These are phyloP conservation scores for Acacia pycnantha DNA, from an alignment of 331 rosid species.

Conservation along the genomic window DNA sequence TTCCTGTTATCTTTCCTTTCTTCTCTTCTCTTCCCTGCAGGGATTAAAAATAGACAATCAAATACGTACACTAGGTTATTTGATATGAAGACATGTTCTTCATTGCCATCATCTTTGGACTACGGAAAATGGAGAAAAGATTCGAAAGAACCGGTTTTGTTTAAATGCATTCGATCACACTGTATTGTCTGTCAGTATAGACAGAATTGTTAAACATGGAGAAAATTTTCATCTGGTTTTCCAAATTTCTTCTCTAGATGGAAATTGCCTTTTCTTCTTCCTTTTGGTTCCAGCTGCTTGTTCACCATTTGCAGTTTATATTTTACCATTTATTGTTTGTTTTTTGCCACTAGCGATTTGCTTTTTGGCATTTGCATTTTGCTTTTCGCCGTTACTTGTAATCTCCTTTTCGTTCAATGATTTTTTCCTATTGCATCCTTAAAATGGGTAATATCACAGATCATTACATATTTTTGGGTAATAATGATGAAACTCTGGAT, in stretches of 20 bases:
- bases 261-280: slow-evolving; percentile 51
- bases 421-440: too few relatives aligned
- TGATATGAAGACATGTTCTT: neutral
- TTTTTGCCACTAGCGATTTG: neutral
- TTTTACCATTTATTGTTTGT: neutral
- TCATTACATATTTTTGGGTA: too few relatives aligned
- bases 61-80: neutral
- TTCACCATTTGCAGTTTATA: neutral
- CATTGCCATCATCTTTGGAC: neutral
- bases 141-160: neutral
- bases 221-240: slow-evolving; percentile 54
- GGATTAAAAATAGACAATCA: slow-evolving; percentile 6
- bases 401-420: slow-evolving; percentile 18
- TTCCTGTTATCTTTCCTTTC: slow-evolving; percentile 36
- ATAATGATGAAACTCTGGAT: too few relatives aligned
- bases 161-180: neutral
- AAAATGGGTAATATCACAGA: too few relatives aligned
- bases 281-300: slow-evolving; percentile 5
- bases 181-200: neutral
- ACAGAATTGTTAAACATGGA: neutral
- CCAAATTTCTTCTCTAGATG: slow-evolving; percentile 63
- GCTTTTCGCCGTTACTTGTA: slow-evolving; percentile 11
- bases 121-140: neutral
- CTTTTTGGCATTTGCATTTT: neutral
- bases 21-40: slow-evolving; percentile 83